Conservation (phyloP, 148 eudicot species). For the Camellia granthamiana region DNA sequence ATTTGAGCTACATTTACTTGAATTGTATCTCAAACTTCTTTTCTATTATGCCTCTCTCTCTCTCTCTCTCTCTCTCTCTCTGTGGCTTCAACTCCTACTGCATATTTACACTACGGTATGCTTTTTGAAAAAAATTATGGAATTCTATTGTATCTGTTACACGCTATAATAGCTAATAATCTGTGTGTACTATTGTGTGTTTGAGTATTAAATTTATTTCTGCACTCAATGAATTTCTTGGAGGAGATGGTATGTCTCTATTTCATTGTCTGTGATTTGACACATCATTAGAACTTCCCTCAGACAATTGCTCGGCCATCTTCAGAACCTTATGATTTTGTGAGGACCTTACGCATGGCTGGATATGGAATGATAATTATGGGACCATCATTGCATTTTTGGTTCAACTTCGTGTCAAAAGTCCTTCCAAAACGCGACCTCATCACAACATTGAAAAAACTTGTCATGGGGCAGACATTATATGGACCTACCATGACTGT, state of each 20-base stretch:
- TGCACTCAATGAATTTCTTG: background rate
- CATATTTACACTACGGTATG: background rate
- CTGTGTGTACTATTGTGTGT: background rate
- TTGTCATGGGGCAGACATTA: conserved; percentile 67
- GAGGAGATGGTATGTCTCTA: background rate
- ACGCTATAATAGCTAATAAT: background rate
- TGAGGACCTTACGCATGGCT: conserved; percentile 83
- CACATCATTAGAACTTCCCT: conserved; percentile 8
- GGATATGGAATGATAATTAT: conserved; percentile 72
- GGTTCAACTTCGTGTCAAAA: conserved; percentile 77
- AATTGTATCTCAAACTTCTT: background rate
- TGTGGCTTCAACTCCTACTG: background rate
- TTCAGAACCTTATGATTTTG: conserved; percentile 55
- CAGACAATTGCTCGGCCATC: conserved; percentile 60
- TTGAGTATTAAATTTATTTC: background rate
- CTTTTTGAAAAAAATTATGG: too few species aligned
- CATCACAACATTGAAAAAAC: conserved; percentile 72
- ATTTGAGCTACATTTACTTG: background rate
- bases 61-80: background rate
- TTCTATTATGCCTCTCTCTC: background rate
- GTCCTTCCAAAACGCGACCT: conserved; percentile 71
- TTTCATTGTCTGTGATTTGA: conserved; percentile 11
- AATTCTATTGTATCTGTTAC: background rate
- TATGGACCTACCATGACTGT: conserved; percentile 82
- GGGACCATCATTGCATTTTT: conserved; percentile 88